Evolutionary conservation across 805 yeast species (phyloP).

Genomic region (Myxozyma melibiosi): DNA sequence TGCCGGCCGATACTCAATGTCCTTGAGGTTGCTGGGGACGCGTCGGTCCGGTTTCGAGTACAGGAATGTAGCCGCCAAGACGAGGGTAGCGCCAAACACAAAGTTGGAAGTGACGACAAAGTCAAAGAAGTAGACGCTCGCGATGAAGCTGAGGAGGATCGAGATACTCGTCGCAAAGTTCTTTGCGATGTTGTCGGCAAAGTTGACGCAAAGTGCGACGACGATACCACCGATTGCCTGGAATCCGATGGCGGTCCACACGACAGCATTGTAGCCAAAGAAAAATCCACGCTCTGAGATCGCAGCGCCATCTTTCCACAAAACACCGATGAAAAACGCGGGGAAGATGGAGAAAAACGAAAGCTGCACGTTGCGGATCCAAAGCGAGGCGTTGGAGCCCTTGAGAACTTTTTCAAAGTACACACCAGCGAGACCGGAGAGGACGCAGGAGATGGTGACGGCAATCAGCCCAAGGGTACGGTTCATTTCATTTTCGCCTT

Average conservation of each 20-base stretch:
- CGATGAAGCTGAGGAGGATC: constrained; percentile 45
- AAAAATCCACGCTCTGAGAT: constrained; percentile 45
- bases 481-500: constrained; percentile 36
- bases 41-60: constrained; percentile 39
- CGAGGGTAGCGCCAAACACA: constrained; percentile 43
- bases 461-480: constrained; percentile 43
- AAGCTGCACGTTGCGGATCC: constrained; percentile 48
- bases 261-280: constrained; percentile 45
- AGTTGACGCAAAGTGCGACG: constrained; percentile 48
- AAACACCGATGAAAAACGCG: constrained; percentile 44
- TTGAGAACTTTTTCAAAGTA: constrained; percentile 49
- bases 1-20: constrained; percentile 15
- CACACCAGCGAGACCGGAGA: constrained; percentile 49
- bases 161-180: constrained; percentile 48
- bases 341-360: constrained; percentile 47
- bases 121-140: constrained; percentile 44
- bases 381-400: constrained; percentile 42
- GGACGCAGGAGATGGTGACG: constrained; percentile 44
- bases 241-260: constrained; percentile 44
- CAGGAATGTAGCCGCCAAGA: constrained; percentile 44
- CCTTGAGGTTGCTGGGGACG: not conserved
- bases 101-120: constrained; percentile 43
- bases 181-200: constrained; percentile 49
- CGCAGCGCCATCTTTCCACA: constrained; percentile 42
- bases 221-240: constrained; percentile 49